Conservation (phyloP, 768 basidiomycete genomes). For the Mycena rebaudengoi region DNA sequence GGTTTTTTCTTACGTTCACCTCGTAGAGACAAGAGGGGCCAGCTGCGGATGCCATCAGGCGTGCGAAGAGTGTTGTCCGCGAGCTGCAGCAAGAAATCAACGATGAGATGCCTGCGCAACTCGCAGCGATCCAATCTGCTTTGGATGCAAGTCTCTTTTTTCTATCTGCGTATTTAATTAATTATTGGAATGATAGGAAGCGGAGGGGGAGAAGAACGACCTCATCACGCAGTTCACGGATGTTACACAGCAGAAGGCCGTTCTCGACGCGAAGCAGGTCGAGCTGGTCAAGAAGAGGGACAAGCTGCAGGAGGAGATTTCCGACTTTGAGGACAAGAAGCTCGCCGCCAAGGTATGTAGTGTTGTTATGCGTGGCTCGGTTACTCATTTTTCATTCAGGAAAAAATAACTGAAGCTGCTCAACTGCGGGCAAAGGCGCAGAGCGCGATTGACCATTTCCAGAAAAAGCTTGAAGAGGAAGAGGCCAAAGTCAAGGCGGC, state of each 20-base stretch:
- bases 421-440: slow-evolving; percentile 60
- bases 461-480: slow-evolving; percentile 62
- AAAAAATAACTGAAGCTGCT: slow-evolving; percentile 57
- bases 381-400: slow-evolving; percentile 42
- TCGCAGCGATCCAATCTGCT: slow-evolving; percentile 63
- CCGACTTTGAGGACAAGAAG: slow-evolving; percentile 57
- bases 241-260: slow-evolving; percentile 52
- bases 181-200: slow-evolving; percentile 51
- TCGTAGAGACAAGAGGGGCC: slow-evolving; percentile 39
- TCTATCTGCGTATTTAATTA: neutral
- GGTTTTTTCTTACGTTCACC: neutral
- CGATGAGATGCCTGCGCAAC: slow-evolving; percentile 71
- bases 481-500: slow-evolving; percentile 51
- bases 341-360: slow-evolving; percentile 55
- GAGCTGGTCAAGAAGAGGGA: slow-evolving; percentile 53
- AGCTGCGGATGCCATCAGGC: slow-evolving; percentile 34
- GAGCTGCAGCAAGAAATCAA: slow-evolving; percentile 67
- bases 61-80: slow-evolving; percentile 45
- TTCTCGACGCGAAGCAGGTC: slow-evolving; percentile 55
- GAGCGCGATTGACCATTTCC: slow-evolving; percentile 54
- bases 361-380: neutral
- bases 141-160: slow-evolving; percentile 53
- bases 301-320: slow-evolving; percentile 56
- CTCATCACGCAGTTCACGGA: slow-evolving; percentile 59
- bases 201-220: slow-evolving; percentile 58